Percentiles rank a stretch among this genome's conserved stretches.
Evolutionary conservation across 2,329 filamentous ascomycete species (phyloP).

Genomic region (Ceratocystis diversiconidia): DNA sequence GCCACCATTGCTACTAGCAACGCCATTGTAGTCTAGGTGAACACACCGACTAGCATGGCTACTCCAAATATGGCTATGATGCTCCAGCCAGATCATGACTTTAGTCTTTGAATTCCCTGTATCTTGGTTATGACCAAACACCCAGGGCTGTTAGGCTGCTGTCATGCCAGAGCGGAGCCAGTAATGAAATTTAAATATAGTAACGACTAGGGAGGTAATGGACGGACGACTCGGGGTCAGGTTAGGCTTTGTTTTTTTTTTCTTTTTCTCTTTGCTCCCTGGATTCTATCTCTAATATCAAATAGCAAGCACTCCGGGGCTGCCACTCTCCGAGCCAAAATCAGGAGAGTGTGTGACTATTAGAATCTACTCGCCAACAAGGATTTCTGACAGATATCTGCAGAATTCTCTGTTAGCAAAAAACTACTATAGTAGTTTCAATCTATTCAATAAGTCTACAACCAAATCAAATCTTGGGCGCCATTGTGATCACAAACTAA

Average conservation of each 20-base stretch:
- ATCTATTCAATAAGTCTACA: background rate
- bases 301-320: too few species aligned
- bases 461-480: too few species aligned
- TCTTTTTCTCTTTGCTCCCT: background rate
- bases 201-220: slow-evolving; percentile 16
- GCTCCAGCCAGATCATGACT: background rate
- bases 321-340: too few species aligned
- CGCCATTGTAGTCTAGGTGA: background rate
- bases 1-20: background rate
- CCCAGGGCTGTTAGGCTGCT: background rate
- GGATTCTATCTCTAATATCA: background rate
- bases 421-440: background rate
- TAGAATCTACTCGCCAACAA: background rate
- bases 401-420: background rate
- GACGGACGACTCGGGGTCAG: background rate
- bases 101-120: background rate
- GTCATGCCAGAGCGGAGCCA: background rate
- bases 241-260: background rate
- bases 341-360: too few species aligned
- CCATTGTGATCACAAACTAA: too few species aligned
- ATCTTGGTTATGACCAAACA: slow-evolving; percentile 11
- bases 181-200: slow-evolving; percentile 11
- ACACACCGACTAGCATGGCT: background rate
- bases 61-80: background rate
- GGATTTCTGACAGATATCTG: background rate